Percentiles rank a stretch among this genome's conserved stretches.
phyloP scores from a whole-genome alignment of 108 stramenopile genomes.

The Poteriospumella lacustris region DNA sequence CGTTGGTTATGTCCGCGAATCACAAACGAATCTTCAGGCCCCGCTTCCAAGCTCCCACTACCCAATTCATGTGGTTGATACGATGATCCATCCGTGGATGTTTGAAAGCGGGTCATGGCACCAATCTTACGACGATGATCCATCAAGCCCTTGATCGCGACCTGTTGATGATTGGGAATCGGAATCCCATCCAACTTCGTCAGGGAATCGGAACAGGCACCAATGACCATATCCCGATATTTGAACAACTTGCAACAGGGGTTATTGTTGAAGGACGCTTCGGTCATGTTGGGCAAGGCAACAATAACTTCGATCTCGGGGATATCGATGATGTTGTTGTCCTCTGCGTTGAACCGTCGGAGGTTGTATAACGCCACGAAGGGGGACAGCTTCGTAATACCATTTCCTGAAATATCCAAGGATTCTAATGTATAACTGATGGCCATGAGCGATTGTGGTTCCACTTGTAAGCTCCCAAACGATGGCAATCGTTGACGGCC shows the following conservation, averaged over 20 bases:
- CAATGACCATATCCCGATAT: conserved; percentile 10
- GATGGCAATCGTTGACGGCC: conserved; percentile 1
- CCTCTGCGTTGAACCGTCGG: not conserved
- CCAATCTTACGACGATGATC: not conserved
- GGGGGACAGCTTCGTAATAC: not conserved
- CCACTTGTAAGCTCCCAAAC: not conserved
- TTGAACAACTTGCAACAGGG: conserved; percentile 4
- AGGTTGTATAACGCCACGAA: not conserved
- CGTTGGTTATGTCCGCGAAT: too few species aligned
- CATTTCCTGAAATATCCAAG: conserved; percentile 20
- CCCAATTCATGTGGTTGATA: too few species aligned
- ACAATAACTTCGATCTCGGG: conserved; percentile 8
- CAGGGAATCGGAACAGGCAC: not conserved
- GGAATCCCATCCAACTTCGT: not conserved
- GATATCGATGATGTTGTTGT: conserved; percentile 10
- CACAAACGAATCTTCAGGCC: too few species aligned
- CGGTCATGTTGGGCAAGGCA: not conserved
- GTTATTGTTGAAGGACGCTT: not conserved
- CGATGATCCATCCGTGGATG: too few species aligned
- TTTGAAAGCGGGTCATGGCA: not conserved
- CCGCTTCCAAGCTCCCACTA: too few species aligned
- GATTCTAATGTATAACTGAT: not conserved
- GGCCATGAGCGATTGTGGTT: not conserved
- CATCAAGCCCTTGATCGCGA: conserved; percentile 5
- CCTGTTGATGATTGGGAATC: conserved; percentile 8